Evolutionary conservation across 176 grass and related monocot genomes (phyloP).

Genomic region (Avena sativa): DNA sequence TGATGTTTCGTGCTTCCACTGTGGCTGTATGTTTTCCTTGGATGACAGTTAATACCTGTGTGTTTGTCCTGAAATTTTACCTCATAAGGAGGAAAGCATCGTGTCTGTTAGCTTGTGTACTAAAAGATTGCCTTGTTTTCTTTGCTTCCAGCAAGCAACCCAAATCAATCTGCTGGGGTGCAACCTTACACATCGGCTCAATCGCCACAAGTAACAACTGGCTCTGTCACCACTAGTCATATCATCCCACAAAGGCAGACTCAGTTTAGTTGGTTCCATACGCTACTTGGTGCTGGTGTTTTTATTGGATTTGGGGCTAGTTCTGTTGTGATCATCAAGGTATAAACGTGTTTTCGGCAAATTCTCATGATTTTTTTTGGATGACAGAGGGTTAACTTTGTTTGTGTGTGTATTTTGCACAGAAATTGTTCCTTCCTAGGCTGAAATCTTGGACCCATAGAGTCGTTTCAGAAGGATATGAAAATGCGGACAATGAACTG

Average conservation of each 20-base stretch:
- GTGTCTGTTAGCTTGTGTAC: constrained; percentile 31
- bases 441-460: constrained; percentile 75
- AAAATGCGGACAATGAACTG: constrained; percentile 52
- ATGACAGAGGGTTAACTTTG: constrained; percentile 19
- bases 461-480: constrained; percentile 75
- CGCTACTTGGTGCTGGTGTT: constrained; percentile 70
- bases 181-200: constrained; percentile 52
- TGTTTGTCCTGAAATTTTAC: constrained; percentile 4
- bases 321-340: constrained; percentile 54
- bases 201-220: constrained; percentile 38
- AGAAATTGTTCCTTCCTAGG: constrained; percentile 73
- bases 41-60: constrained; percentile 19
- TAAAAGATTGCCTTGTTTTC: constrained; percentile 40
- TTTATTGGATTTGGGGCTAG: constrained; percentile 67
- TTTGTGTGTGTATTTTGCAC: constrained; percentile 35
- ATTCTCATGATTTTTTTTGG: not conserved
- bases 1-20: not conserved
- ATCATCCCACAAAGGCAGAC: constrained; percentile 30
- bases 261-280: constrained; percentile 65
- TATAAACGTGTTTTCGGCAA: not conserved
- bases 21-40: not conserved
- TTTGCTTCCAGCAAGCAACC: constrained; percentile 52
- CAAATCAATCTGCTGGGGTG: constrained; percentile 47
- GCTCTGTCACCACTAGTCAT: constrained; percentile 29
- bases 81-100: not conserved